Base-by-base conservation (phyloP, 139 green algal species). In the Asterochloris sp. region DNA sequence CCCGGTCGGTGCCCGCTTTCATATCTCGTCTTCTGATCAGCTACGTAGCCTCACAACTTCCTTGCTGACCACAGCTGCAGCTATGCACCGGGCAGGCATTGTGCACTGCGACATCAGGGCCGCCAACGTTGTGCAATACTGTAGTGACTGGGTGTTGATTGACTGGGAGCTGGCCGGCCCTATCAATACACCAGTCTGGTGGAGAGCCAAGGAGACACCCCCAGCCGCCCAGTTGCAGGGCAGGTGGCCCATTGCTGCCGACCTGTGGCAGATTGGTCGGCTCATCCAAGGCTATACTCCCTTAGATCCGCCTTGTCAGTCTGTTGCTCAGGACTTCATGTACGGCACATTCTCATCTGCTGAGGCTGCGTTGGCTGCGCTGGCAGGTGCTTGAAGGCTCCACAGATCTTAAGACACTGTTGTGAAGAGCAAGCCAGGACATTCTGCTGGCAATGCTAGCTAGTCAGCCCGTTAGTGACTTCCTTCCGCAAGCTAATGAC, bases 241-340 rank as follows among this genome's bases (percentile, higher is more conserved):
- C n/a, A n/a, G n/a, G n/a, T 24, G 73, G 60, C 60, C 73, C 60
- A 14, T 78, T 78, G 73, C 73, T 26, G 61, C 73, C 62, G 73
- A 78, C 73, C 73, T 78, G 23, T 78, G 73, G 73, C 73, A 78
- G 73, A 78, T 78, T 62, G 73, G 73, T 62, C 38, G 38, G 6
- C 2, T 54, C 38, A 54, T 54, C 38, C 38, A 54, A 6, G 4
- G 38, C 6, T 6, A 54, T 54, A 6, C 38, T 54, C 4, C 2
- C 4, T 6, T 54, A 10, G 38, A 6, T 54, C 38, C 38, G 38
- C 38, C 6, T 2, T 54, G 2, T 54, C 38, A 2, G 38, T 6
- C 38, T 6, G 38, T 54, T 54, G 38, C 38, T 54, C 38, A 54
- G 38, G 38, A 6, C 38, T 54, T 54, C 4, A 2, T 54, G 2